Evolutionary conservation across 768 basidiomycete species (phyloP).

Genomic region (Psilocybe azurescens): DNA sequence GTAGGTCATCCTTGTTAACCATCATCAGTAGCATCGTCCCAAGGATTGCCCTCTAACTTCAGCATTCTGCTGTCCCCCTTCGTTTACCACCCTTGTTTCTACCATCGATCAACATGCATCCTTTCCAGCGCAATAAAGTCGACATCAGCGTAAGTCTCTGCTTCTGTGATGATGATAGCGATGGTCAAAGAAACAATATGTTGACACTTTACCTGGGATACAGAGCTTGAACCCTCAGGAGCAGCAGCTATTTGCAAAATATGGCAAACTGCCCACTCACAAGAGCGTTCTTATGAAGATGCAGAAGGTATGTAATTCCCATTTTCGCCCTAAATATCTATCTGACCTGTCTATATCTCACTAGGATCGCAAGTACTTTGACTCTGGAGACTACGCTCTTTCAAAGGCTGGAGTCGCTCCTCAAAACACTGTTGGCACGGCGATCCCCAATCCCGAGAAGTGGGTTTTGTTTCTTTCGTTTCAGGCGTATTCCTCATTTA

Average conservation of each 20-base stretch:
- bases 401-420: conserved; percentile 94
- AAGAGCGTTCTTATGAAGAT: conserved; percentile 95
- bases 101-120: conserved; percentile 59
- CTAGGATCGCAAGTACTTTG: conserved; percentile 99
- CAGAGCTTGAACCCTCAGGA: conserved; percentile 89
- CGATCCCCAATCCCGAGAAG: conserved; percentile 98
- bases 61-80: conserved; percentile 31
- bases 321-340: conserved; percentile 11
- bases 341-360: conserved; percentile 21
- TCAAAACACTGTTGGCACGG: conserved; percentile 89
- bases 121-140: conserved; percentile 87
- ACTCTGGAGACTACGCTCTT: conserved; percentile 97
- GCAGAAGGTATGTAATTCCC: conserved; percentile 76
- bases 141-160: conserved; percentile 81
- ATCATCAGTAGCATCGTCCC: conserved; percentile 28
- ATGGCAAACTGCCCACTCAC: conserved; percentile 92
- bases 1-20: conserved; percentile 22
- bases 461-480: conserved; percentile 43
- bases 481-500: conserved; percentile 21
- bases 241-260: conserved; percentile 91
- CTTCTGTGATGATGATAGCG: not conserved
- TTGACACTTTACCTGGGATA: conserved; percentile 13
- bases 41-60: conserved; percentile 24
- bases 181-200: not conserved
- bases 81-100: conserved; percentile 29